phyloP scores from a whole-genome alignment of 2,329 filamentous ascomycete species.

The Epichloe amarillans region DNA sequence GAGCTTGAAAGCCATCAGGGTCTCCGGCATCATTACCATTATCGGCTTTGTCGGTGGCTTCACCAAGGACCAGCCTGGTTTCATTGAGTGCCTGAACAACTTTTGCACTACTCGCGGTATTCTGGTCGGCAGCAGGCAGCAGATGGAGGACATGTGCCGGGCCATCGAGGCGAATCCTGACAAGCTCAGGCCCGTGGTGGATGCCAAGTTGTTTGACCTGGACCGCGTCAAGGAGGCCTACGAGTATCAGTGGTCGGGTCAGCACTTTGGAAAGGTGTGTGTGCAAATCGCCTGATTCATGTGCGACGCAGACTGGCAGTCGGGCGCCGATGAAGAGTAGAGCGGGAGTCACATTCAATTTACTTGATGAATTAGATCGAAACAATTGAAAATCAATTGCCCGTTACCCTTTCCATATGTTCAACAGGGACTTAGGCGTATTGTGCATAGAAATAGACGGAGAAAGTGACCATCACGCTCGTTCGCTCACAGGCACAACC shows the following conservation, averaged over 20 bases:
- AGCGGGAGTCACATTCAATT: too few relatives aligned
- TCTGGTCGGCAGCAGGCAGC: constrained; percentile 29
- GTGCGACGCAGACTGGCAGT: too few relatives aligned
- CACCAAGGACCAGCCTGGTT: constrained; percentile 16
- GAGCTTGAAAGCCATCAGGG: constrained; percentile 29
- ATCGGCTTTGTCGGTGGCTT: constrained; percentile 24
- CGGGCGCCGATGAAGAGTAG: too few relatives aligned
- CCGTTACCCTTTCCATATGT: too few relatives aligned
- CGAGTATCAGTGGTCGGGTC: constrained; percentile 24
- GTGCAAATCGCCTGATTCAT: constrained; percentile 16
- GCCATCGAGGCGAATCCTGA: constrained; percentile 33
- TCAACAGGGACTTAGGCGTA: too few relatives aligned
- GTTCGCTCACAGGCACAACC: too few relatives aligned
- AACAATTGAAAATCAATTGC: too few relatives aligned
- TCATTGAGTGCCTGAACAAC: constrained; percentile 19
- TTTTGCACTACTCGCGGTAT: constrained; percentile 31
- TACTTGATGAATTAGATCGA: too few relatives aligned
- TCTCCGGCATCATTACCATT: constrained; percentile 32
- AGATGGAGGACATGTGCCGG: constrained; percentile 38
- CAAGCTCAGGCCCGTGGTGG: constrained; percentile 32
- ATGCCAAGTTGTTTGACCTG: constrained; percentile 30
- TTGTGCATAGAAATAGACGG: too few relatives aligned
- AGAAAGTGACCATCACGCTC: too few relatives aligned
- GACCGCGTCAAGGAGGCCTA: constrained; percentile 31
- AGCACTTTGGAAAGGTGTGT: constrained; percentile 27